Conservation (phyloP, 2,329 filamentous ascomycete genomes). For the Xylaria digitata region DNA sequence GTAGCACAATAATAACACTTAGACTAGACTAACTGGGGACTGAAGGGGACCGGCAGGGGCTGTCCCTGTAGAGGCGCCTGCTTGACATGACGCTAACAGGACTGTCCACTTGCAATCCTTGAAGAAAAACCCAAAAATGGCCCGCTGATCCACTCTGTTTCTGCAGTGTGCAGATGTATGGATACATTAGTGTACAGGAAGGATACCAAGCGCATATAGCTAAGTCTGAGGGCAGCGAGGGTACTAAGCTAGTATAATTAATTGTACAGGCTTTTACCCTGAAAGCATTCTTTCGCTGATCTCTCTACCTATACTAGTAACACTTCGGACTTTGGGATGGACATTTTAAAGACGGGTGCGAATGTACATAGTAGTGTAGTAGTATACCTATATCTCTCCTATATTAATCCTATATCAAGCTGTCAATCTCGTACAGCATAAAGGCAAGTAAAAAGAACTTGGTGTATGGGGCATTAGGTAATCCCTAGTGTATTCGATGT, state of each 20-base stretch:
- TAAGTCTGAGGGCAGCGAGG: not conserved
- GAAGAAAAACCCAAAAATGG: constrained; percentile 38
- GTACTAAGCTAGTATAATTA: constrained; percentile 19
- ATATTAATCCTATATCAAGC: not conserved
- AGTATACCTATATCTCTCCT: too few species aligned
- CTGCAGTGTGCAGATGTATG: constrained; percentile 13
- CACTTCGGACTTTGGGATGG: not conserved
- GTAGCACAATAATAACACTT: too few species aligned
- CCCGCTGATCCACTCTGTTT: constrained; percentile 27
- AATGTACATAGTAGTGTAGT: not conserved
- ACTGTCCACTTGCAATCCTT: constrained; percentile 35
- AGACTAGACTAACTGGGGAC: not conserved
- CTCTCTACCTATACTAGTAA: not conserved
- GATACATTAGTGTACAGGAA: not conserved
- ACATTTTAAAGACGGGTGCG: not conserved
- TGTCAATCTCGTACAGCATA: not conserved
- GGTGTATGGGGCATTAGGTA: not conserved
- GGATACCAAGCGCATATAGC: too few species aligned
- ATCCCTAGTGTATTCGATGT: too few species aligned
- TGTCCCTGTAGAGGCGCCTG: constrained; percentile 35
- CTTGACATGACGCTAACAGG: constrained; percentile 43
- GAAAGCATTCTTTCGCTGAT: constrained; percentile 6
- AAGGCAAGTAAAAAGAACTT: not conserved
- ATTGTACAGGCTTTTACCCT: constrained; percentile 14
- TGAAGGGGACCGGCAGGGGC: constrained; percentile 19